Evolutionary conservation across 1,139 yeast genomes (phyloP).

Genomic region (Kodamaea arcana): DNA sequence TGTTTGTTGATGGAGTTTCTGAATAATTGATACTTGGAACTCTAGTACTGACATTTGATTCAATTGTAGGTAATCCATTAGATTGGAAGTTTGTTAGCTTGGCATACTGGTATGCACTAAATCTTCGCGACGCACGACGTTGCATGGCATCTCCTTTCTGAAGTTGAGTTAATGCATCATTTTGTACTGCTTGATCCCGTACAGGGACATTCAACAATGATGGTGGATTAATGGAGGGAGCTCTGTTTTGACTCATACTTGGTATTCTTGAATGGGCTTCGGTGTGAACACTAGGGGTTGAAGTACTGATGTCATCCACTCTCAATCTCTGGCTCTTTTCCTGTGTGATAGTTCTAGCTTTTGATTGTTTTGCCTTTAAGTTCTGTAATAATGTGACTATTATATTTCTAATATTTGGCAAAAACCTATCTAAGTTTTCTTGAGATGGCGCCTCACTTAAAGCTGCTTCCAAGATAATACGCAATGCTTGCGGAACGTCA

Average conservation of each 20-base stretch:
- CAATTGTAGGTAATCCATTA: slow-evolving; percentile 11
- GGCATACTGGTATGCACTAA: slow-evolving; percentile 90
- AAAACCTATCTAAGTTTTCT: slow-evolving; percentile 70
- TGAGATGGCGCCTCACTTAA: slow-evolving; percentile 84
- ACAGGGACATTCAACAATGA: slow-evolving; percentile 1
- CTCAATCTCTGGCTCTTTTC: slow-evolving; percentile 15
- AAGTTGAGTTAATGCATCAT: slow-evolving; percentile 66
- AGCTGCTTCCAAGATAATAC: slow-evolving; percentile 82
- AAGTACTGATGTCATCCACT: not conserved
- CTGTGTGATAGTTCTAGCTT: slow-evolving; percentile 36
- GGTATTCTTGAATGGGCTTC: slow-evolving; percentile 2
- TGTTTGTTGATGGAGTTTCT: slow-evolving; percentile 3
- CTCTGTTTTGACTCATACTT: slow-evolving; percentile 5
- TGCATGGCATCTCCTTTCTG: slow-evolving; percentile 80
- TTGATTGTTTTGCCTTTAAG: slow-evolving; percentile 72
- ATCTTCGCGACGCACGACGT: slow-evolving; percentile 87
- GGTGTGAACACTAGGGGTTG: slow-evolving; percentile 9
- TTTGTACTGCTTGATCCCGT: slow-evolving; percentile 8
- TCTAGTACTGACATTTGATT: slow-evolving; percentile 6
- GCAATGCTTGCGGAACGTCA: slow-evolving; percentile 68
- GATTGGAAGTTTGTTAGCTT: slow-evolving; percentile 58
- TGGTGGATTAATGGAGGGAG: slow-evolving; percentile 5
- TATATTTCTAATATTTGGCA: slow-evolving; percentile 83
- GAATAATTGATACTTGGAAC: slow-evolving; percentile 1
- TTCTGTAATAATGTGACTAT: slow-evolving; percentile 78